Conservation (phyloP, 1,284 basidiomycete species). For the Spongiforma sp. region DNA sequence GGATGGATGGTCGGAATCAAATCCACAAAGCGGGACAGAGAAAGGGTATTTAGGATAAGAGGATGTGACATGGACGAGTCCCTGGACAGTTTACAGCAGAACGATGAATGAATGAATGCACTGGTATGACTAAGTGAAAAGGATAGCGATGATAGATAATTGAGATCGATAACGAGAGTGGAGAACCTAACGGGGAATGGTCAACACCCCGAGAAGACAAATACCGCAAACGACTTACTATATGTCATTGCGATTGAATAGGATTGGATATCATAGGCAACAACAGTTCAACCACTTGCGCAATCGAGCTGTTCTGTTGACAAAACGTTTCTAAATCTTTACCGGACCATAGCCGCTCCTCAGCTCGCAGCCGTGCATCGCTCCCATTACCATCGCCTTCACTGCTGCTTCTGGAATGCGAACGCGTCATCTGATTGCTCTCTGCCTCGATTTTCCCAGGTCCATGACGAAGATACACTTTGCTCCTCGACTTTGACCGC, state of each 20-base stretch:
- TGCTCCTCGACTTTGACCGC: constrained; percentile 74
- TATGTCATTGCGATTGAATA: constrained; percentile 28
- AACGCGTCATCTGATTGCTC: constrained; percentile 36
- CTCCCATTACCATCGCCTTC: constrained; percentile 41
- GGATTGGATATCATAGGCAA: constrained; percentile 48
- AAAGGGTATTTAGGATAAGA: too few species aligned
- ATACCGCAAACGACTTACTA: constrained; percentile 25
- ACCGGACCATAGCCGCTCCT: constrained; percentile 64
- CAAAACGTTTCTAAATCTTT: constrained; percentile 72
- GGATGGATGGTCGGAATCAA: too few species aligned
- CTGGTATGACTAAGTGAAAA: constrained; percentile 28
- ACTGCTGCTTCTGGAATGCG: constrained; percentile 40
- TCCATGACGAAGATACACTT: constrained; percentile 64
- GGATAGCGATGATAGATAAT: constrained; percentile 35
- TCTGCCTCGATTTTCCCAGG: constrained; percentile 66
- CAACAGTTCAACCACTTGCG: constrained; percentile 60
- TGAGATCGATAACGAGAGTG: constrained; percentile 27
- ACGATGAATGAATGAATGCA: constrained; percentile 35
- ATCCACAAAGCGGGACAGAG: too few species aligned
- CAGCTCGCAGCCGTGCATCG: constrained; percentile 37
- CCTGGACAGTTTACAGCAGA: constrained; percentile 31
- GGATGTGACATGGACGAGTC: too few species aligned
- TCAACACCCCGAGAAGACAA: constrained; percentile 15
- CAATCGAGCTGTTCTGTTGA: constrained; percentile 73
- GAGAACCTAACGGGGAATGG: constrained; percentile 11